phyloP scores from a whole-genome alignment of 1,139 yeast species.

The Scheffersomyces insectosa region DNA sequence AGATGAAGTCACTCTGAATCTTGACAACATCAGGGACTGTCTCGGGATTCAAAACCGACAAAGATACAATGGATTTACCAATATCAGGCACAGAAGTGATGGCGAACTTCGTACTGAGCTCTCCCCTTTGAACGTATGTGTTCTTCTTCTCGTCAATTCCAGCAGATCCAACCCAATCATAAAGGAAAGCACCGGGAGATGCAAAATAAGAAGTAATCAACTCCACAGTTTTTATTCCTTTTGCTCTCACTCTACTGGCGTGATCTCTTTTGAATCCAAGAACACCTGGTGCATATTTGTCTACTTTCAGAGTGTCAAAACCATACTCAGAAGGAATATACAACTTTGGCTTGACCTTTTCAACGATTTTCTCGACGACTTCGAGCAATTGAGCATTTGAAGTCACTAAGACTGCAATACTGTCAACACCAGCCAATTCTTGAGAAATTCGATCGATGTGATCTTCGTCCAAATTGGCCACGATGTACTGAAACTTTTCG shows the following conservation, averaged over 20 bases:
- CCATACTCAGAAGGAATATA: conserved; percentile 66
- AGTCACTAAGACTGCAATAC: conserved; percentile 45
- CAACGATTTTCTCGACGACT: conserved; percentile 33
- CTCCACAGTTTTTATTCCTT: conserved; percentile 55
- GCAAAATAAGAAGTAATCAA: conserved; percentile 47
- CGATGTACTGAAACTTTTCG: conserved; percentile 41
- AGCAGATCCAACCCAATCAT: conserved; percentile 32
- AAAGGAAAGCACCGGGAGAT: conserved; percentile 36
- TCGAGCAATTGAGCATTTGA: conserved; percentile 24
- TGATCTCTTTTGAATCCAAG: conserved; percentile 39
- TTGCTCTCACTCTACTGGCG: conserved; percentile 31
- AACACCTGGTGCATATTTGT: conserved; percentile 31
- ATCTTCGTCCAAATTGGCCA: conserved; percentile 25
- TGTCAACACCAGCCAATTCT: conserved; percentile 51
- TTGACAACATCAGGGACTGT: conserved; percentile 46
- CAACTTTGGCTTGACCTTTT: conserved; percentile 43
- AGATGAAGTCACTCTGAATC: conserved; percentile 41
- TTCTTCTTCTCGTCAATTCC: conserved; percentile 39
- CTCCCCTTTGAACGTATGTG: conserved; percentile 44
- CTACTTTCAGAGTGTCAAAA: conserved; percentile 30
- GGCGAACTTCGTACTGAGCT: conserved; percentile 32
- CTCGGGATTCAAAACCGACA: conserved; percentile 33
- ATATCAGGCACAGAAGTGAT: conserved; percentile 45
- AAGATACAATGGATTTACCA: conserved; percentile 43
- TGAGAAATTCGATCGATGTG: conserved; percentile 26